Evolutionary conservation across 768 basidiomycete genomes (phyloP).

Genomic region (Holtermanniella nyarrowii): DNA sequence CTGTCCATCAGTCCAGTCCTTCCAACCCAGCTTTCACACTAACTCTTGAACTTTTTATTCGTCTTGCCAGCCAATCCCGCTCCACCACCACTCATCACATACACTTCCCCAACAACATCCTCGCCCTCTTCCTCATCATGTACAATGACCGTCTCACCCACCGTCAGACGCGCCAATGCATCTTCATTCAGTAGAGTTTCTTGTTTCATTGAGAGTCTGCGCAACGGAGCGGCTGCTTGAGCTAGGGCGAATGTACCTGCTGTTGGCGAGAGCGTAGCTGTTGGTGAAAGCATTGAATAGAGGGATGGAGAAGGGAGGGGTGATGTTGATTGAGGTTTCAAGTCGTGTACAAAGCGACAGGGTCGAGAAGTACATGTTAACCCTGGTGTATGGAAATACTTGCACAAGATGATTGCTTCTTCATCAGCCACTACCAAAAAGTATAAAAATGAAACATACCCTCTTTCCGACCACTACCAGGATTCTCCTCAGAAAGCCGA

Average conservation of each 20-base stretch:
- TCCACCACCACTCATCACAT: conserved; percentile 39
- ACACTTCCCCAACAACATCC: conserved; percentile 28
- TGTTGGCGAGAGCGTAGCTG: conserved; percentile 10
- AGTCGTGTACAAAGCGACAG: conserved; percentile 39
- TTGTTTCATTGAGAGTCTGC: conserved; percentile 6
- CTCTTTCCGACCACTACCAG: neutral
- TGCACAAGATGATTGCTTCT: conserved; percentile 35
- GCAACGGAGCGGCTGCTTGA: conserved; percentile 5
- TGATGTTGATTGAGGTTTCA: conserved; percentile 5
- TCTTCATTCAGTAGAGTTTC: conserved; percentile 1
- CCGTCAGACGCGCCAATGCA: conserved; percentile 8
- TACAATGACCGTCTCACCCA: conserved; percentile 21
- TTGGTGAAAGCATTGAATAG: neutral
- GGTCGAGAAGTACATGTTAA: conserved; percentile 39
- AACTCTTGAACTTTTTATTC: conserved; percentile 36
- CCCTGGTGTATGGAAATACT: conserved; percentile 39
- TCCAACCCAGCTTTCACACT: conserved; percentile 7
- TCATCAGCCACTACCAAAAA: neutral
- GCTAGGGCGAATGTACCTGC: conserved; percentile 30
- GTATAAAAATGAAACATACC: too few species aligned
- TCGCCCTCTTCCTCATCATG: conserved; percentile 15
- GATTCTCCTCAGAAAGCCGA: neutral
- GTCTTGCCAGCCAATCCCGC: conserved; percentile 33
- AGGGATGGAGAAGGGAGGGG: neutral
- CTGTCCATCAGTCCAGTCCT: conserved; percentile 7